Conservation (phyloP, 2,329 filamentous ascomycete genomes). For the Emericellopsis cladophorae region DNA sequence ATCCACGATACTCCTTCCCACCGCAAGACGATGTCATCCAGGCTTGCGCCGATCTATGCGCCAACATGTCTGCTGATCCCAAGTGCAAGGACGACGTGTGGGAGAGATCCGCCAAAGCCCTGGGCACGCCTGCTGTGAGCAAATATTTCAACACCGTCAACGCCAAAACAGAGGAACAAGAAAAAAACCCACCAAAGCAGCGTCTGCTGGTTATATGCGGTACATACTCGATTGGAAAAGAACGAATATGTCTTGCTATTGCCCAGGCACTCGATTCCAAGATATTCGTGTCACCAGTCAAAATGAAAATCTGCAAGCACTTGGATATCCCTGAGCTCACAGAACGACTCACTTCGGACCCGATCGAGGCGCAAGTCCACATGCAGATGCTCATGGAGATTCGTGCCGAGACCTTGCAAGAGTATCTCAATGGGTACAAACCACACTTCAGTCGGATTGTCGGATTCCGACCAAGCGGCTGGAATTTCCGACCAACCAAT, state of each 20-base stretch:
- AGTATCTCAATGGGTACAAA: slow-evolving; percentile 72
- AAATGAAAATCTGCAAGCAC: slow-evolving; percentile 73
- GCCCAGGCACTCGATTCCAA: slow-evolving; percentile 75
- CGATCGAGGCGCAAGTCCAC: slow-evolving; percentile 81
- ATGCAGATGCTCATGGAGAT: slow-evolving; percentile 97
- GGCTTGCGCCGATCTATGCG: slow-evolving; percentile 79
- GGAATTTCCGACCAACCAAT: slow-evolving; percentile 71
- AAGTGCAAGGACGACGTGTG: slow-evolving; percentile 33
- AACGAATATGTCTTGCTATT: slow-evolving; percentile 87
- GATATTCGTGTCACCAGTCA: slow-evolving; percentile 75
- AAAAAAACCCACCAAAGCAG: slow-evolving; percentile 20
- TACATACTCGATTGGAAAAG: slow-evolving; percentile 96
- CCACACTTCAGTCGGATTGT: slow-evolving; percentile 77
- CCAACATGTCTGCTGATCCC: slow-evolving; percentile 57
- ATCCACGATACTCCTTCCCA: slow-evolving; percentile 90
- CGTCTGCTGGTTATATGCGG: slow-evolving; percentile 85
- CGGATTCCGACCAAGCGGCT: slow-evolving; percentile 84
- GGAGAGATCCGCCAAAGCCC: slow-evolving; percentile 27
- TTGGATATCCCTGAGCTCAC: slow-evolving; percentile 77
- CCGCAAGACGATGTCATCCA: slow-evolving; percentile 76
- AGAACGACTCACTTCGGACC: slow-evolving; percentile 64
- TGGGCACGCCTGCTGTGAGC: slow-evolving; percentile 31
- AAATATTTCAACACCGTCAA: slow-evolving; percentile 34
- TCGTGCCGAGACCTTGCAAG: slow-evolving; percentile 76
- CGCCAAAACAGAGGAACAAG: slow-evolving; percentile 14